Evolutionary conservation across 441 rosid genomes (phyloP).

Genomic region (Kokia cookei): DNA sequence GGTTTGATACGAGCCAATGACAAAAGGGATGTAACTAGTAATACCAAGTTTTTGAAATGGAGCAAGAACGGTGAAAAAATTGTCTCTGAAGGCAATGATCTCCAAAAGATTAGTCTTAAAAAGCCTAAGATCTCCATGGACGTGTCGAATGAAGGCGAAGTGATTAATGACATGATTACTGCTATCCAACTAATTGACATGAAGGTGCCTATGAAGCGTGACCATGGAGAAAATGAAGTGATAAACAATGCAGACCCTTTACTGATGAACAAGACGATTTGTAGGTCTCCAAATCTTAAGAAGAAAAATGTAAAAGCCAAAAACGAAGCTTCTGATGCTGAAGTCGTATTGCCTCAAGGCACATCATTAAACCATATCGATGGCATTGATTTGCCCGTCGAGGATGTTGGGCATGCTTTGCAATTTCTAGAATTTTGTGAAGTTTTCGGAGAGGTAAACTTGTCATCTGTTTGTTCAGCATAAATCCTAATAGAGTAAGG

Average conservation of each 20-base stretch:
- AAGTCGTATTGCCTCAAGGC: conserved; percentile 32
- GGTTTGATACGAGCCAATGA: not conserved
- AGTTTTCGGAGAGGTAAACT: conserved; percentile 40
- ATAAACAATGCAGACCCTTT: not conserved
- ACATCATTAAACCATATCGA: conserved; percentile 18
- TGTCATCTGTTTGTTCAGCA: not conserved
- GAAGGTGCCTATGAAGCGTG: conserved; percentile 6
- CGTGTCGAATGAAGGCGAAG: conserved; percentile 14
- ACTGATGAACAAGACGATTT: not conserved
- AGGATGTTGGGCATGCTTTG: conserved; percentile 35
- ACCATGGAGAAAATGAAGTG: conserved; percentile 16
- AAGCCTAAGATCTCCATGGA: not conserved
- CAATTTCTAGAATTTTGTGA: conserved; percentile 53
- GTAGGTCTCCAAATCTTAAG: not conserved
- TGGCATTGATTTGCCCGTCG: conserved; percentile 30
- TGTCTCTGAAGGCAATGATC: conserved; percentile 2
- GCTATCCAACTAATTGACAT: not conserved
- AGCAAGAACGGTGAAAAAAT: not conserved
- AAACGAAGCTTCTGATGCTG: conserved; percentile 12
- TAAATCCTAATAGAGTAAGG: not conserved
- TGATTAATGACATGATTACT: conserved; percentile 5
- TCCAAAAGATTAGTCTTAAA: conserved; percentile 4
- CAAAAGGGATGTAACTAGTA: conserved; percentile 3
- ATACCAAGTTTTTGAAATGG: conserved; percentile 13
- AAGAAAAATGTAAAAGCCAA: conserved; percentile 7